These are phyloP conservation scores for Chrysanthemum lavandulifolium DNA, from an alignment of 129 eudicot species.

Conservation along the genomic window DNA sequence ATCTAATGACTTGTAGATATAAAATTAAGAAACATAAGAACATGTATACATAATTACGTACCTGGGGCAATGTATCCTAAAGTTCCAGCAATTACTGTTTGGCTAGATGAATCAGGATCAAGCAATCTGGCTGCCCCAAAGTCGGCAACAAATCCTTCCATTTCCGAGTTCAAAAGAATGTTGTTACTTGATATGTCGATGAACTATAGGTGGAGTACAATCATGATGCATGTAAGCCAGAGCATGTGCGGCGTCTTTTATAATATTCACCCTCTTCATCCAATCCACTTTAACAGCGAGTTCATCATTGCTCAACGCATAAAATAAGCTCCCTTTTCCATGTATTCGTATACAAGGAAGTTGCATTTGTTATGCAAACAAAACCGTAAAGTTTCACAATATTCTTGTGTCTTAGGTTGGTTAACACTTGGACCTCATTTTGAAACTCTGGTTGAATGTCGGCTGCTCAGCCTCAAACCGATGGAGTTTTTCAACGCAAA, in stretches of 20 bases:
- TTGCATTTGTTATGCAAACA: conserved; percentile 27
- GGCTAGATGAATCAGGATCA: conserved; percentile 32
- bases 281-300: conserved; percentile 33
- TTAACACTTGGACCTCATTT: conserved; percentile 29
- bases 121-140: conserved; percentile 44
- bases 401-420: conserved; percentile 31
- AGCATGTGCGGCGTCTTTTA: conserved; percentile 37
- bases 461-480: conserved; percentile 28
- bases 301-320: conserved; percentile 18
- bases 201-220: conserved; percentile 38
- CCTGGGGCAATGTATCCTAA: conserved; percentile 49
- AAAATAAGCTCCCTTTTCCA: conserved; percentile 45
- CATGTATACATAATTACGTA: background rate
- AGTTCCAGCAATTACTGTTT: conserved; percentile 33
- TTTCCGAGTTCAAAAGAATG: conserved; percentile 29
- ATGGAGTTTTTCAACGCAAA: conserved; percentile 40
- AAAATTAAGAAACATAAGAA: background rate
- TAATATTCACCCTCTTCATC: conserved; percentile 36
- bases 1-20: background rate
- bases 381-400: conserved; percentile 35
- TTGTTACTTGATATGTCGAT: conserved; percentile 43
- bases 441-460: conserved; percentile 25
- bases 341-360: conserved; percentile 37
- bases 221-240: conserved; percentile 45
- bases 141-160: conserved; percentile 37